phyloP scores from a whole-genome alignment of 176 grass and related monocot genomes.

The Lolium rigidum region DNA sequence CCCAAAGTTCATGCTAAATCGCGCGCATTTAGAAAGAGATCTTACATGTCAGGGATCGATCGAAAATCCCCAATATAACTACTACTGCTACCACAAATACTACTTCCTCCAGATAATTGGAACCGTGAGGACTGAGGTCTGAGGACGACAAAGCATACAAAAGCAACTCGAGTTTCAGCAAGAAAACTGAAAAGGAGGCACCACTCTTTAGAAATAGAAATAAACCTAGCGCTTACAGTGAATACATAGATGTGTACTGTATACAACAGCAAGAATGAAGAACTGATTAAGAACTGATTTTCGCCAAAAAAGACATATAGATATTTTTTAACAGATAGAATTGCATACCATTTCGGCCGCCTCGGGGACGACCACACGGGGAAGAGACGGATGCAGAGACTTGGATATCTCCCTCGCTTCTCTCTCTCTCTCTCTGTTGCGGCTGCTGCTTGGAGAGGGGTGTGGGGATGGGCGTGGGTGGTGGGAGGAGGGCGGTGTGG shows the following conservation, averaged over 20 bases:
- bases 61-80: background rate
- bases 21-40: background rate
- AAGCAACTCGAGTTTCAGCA: background rate
- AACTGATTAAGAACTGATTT: too few relatives aligned
- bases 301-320: too few relatives aligned
- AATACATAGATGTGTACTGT: background rate
- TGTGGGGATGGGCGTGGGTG: background rate
- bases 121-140: background rate
- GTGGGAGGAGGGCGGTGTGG: background rate
- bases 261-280: background rate
- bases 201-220: too few relatives aligned
- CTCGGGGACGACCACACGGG: background rate
- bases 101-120: background rate
- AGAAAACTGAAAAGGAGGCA: background rate
- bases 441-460: background rate
- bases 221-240: background rate
- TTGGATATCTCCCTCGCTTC: background rate
- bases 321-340: background rate
- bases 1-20: background rate
- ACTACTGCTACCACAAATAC: background rate
- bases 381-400: background rate
- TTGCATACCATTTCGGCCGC: constrained; percentile 25
- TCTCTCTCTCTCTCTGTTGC: too few relatives aligned
- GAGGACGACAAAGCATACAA: background rate
- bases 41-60: too few relatives aligned